phyloP scores from a whole-genome alignment of 2,329 filamentous ascomycete species.

The Xylaria sp. region DNA sequence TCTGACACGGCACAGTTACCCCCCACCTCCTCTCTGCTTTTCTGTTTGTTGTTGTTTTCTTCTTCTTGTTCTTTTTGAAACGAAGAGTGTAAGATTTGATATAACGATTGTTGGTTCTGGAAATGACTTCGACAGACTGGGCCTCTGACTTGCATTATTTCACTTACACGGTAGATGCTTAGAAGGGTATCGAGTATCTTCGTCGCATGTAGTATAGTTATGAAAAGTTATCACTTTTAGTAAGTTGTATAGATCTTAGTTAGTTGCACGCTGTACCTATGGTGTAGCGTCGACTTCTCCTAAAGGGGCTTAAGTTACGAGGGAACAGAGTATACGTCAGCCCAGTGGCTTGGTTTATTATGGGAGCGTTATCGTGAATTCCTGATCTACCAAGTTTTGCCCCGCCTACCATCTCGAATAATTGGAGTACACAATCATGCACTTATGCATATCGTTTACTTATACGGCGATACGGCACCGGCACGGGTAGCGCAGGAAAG shows the following conservation, averaged over 20 bases:
- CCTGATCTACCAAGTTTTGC: background rate
- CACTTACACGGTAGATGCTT: background rate
- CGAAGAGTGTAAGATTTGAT: too few species aligned
- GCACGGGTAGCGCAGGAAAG: too few species aligned
- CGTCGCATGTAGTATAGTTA: background rate
- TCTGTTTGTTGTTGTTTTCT: background rate
- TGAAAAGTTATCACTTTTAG: background rate
- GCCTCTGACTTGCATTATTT: background rate
- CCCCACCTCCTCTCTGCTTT: background rate
- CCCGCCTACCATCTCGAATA: background rate
- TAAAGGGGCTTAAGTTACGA: background rate
- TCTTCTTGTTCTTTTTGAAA: background rate
- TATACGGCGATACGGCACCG: background rate
- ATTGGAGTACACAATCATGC: background rate
- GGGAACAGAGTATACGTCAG: background rate
- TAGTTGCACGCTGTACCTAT: background rate
- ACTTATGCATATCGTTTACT: conserved; percentile 3
- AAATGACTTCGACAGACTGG: background rate
- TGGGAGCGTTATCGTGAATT: background rate
- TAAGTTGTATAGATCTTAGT: background rate
- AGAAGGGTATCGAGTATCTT: background rate
- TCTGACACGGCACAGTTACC: conserved; percentile 23
- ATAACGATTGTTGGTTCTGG: background rate
- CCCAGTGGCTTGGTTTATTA: background rate
- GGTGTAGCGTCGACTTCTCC: background rate